Conservation (phyloP, 108 stramenopile species). For the Nitzschia inconspicua region DNA sequence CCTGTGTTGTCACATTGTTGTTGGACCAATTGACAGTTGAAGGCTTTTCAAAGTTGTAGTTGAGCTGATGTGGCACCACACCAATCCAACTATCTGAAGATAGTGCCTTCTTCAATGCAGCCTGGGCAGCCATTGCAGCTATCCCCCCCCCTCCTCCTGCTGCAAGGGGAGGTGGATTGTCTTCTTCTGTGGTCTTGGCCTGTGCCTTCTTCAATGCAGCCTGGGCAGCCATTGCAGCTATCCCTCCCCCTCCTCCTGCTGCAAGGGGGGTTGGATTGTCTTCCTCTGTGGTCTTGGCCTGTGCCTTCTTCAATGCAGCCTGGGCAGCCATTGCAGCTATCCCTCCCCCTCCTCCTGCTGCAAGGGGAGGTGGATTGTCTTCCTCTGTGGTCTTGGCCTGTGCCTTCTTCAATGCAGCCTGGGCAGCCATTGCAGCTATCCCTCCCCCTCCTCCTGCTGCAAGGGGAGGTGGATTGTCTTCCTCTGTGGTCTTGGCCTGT, state of each 20-base stretch:
- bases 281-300: not conserved
- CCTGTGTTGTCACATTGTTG: not conserved
- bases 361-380: not conserved
- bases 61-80: too few relatives aligned
- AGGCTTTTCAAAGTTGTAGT: too few relatives aligned
- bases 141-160: not conserved
- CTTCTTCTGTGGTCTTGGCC: not conserved
- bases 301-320: not conserved
- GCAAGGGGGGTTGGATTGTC: not conserved
- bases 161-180: not conserved
- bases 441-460: conserved; percentile 7
- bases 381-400: not conserved
- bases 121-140: conserved; percentile 11
- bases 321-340: conserved; percentile 13
- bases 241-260: not conserved
- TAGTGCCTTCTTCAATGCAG: too few relatives aligned
- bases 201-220: conserved; percentile 1
- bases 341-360: conserved; percentile 2
- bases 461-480: not conserved
- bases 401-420: not conserved
- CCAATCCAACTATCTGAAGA: too few relatives aligned
- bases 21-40: too few relatives aligned
- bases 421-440: conserved; percentile 22
- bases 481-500: not conserved
- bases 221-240: not conserved